Evolutionary conservation across 306 rosid genomes (phyloP).

Genomic region (Crotalaria pallida): DNA sequence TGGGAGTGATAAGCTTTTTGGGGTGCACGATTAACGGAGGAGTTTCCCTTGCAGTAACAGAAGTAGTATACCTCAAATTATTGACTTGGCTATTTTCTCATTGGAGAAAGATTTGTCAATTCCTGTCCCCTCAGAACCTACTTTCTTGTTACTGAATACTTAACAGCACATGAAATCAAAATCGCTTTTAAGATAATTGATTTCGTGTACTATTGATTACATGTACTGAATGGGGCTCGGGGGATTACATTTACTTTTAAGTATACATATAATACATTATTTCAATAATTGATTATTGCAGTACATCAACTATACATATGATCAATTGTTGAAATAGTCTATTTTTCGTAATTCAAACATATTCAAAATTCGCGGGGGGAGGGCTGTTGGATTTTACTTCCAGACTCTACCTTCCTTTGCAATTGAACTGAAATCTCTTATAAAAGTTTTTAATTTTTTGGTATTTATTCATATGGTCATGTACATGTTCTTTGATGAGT

Average conservation of each 20-base stretch:
- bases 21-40: neutral
- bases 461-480: neutral
- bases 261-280: no score
- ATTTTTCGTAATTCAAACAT: no score
- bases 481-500: neutral
- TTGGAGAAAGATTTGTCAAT: conserved; percentile 1
- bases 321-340: no score
- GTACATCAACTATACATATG: no score
- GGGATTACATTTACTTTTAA: no score
- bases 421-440: conserved; percentile 12
- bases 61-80: neutral
- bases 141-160: neutral
- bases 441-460: conserved; percentile 6
- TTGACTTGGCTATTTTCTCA: neutral
- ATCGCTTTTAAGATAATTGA: no score
- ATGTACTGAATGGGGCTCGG: no score
- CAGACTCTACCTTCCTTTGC: conserved; percentile 10
- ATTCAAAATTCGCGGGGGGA: no score
- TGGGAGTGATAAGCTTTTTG: neutral
- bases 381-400: neutral
- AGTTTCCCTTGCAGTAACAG: neutral
- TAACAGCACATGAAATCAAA: neutral
- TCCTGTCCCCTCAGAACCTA: no score
- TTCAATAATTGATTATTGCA: no score
- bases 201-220: no score